Evolutionary conservation across 768 basidiomycete species (phyloP).

Genomic region (Rhodotorula taiwanensis): DNA sequence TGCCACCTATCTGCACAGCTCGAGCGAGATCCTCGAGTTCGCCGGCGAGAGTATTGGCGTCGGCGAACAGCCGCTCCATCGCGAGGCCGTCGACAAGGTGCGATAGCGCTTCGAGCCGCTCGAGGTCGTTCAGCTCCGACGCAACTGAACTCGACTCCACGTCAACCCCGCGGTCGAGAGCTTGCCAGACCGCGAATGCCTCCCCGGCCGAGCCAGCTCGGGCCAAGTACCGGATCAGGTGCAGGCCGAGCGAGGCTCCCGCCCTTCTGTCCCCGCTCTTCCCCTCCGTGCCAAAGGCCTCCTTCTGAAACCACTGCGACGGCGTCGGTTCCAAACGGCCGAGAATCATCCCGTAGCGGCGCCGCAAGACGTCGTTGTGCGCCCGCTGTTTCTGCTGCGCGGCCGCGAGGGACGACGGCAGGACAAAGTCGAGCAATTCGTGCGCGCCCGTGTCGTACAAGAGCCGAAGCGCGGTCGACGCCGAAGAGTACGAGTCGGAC

Average conservation of each 20-base stretch:
- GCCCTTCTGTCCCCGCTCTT: background rate
- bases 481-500: background rate
- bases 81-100: constrained; percentile 23
- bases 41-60: constrained; percentile 1
- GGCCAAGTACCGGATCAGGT: constrained; percentile 8
- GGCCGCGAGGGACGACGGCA: background rate
- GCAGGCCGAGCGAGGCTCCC: background rate
- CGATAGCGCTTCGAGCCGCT: background rate
- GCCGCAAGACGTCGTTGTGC: constrained; percentile 3
- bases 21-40: constrained; percentile 8
- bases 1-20: background rate
- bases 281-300: too few relatives aligned
- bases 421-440: background rate
- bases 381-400: background rate
- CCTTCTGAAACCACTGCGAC: constrained; percentile 1
- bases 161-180: background rate
- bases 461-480: background rate
- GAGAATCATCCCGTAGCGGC: constrained; percentile 21
- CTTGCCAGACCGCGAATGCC: background rate
- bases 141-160: too few relatives aligned
- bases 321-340: constrained; percentile 7
- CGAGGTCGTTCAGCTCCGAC: background rate
- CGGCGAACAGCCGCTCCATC: constrained; percentile 8
- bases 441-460: background rate
- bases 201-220: background rate